Percentiles rank a stretch among this genome's conserved stretches.
These are phyloP conservation scores for Pseudonectria buxi DNA, from an alignment of 2,329 filamentous ascomycete species.

Conservation along the genomic window DNA sequence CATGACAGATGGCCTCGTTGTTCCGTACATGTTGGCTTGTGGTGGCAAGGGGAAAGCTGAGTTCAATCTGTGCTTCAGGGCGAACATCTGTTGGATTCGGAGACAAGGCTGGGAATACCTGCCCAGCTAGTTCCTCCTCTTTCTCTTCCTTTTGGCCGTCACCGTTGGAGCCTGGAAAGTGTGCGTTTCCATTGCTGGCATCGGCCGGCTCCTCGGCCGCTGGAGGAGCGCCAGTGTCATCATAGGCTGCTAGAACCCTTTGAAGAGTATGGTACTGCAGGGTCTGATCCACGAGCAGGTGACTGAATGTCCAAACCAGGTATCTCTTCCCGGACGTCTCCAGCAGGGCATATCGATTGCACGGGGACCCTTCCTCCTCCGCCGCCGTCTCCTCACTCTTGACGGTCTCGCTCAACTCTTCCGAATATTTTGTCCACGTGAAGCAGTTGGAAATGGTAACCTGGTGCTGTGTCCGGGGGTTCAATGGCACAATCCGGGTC, in stretches of 20 bases:
- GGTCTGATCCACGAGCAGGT: background rate
- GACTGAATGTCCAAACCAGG: conserved; percentile 2
- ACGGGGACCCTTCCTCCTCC: background rate
- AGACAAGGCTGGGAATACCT: background rate
- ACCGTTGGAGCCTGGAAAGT: no score
- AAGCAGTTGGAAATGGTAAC: background rate
- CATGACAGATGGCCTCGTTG: conserved; percentile 1
- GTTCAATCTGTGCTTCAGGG: conserved; percentile 1
- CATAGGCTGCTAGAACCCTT: background rate
- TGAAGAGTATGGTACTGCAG: background rate
- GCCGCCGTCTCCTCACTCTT: background rate
- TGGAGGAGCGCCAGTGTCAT: background rate
- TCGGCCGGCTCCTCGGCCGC: no score
- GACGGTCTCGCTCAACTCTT: background rate
- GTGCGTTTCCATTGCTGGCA: no score
- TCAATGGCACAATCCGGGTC: background rate
- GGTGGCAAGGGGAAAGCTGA: background rate
- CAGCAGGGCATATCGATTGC: conserved; percentile 1
- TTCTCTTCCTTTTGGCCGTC: no score
- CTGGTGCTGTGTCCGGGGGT: background rate
- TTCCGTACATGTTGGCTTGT: background rate
- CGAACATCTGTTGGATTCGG: background rate
- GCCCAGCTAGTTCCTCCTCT: background rate
- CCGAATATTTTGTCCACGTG: background rate
- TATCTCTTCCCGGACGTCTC: conserved; percentile 1